These are phyloP conservation scores for Flaveria sonorensis DNA, from an alignment of 129 eudicot species.

Conservation along the genomic window DNA sequence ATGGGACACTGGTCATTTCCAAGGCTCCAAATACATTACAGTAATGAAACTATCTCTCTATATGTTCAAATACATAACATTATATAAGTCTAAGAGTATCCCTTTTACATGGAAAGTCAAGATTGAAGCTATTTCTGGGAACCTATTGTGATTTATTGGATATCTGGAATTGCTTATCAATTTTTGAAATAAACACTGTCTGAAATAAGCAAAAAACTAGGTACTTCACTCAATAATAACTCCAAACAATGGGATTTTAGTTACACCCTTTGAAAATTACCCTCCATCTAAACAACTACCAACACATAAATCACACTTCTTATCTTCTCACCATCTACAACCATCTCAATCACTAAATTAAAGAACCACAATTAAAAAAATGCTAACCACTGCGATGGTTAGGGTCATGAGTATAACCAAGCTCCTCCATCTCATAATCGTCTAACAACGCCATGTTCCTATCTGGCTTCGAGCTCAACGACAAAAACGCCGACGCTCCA, in stretches of 20 bases:
- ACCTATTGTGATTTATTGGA: too few relatives aligned
- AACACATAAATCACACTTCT: neutral
- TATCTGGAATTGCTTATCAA: too few relatives aligned
- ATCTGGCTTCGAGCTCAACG: constrained; percentile 48
- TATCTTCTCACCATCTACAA: neutral
- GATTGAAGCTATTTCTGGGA: too few relatives aligned
- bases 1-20: too few relatives aligned
- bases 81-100: neutral
- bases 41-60: neutral
- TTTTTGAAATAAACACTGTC: too few relatives aligned
- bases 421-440: constrained; percentile 84
- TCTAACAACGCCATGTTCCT: constrained; percentile 53
- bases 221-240: too few relatives aligned
- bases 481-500: constrained; percentile 39
- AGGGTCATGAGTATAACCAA: constrained; percentile 54
- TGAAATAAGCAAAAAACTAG: too few relatives aligned
- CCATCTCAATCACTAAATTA: neutral
- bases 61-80: neutral
- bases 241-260: too few relatives aligned
- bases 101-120: neutral
- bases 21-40: neutral
- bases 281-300: neutral
- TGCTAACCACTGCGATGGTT: constrained; percentile 81
- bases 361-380: neutral
- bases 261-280: neutral